Evolutionary conservation across 2,329 filamentous ascomycete species (phyloP).

Genomic region (Aureobasidium mangrovei): DNA sequence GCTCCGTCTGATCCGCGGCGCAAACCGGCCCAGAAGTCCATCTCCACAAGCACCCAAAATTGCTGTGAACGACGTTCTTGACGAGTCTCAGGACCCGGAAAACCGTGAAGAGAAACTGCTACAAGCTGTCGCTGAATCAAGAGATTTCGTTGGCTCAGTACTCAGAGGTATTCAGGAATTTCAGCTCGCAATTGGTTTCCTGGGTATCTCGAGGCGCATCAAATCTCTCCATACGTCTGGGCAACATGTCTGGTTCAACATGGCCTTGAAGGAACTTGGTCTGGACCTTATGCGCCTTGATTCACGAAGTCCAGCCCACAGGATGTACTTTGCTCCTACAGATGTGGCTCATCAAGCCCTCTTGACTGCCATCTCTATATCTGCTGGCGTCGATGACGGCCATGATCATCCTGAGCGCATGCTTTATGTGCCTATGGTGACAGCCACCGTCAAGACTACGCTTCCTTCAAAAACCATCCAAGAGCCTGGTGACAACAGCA

Average conservation of each 20-base stretch:
- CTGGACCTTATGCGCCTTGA: conserved; percentile 88
- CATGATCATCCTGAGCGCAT: conserved; percentile 76
- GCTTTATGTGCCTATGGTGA: conserved; percentile 93
- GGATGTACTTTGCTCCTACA: conserved; percentile 93
- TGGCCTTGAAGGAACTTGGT: conserved; percentile 93
- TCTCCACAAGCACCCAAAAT: conserved; percentile 25
- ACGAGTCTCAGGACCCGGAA: conserved; percentile 53
- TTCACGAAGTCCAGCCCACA: conserved; percentile 83
- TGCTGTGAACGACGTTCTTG: conserved; percentile 13
- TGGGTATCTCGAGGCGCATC: conserved; percentile 76
- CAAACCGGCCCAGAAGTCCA: conserved; percentile 26
- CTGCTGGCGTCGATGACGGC: conserved; percentile 85
- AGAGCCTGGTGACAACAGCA: conserved; percentile 53
- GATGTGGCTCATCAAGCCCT: conserved; percentile 94
- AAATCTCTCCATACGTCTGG: conserved; percentile 57
- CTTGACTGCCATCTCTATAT: conserved; percentile 83
- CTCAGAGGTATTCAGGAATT: conserved; percentile 91
- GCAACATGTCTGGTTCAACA: conserved; percentile 69
- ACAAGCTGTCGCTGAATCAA: conserved; percentile 80
- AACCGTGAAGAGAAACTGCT: conserved; percentile 69
- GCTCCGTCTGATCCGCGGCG: conserved; percentile 39
- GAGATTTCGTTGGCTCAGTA: conserved; percentile 83
- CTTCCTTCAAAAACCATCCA: conserved; percentile 89
- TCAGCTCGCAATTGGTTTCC: conserved; percentile 86
- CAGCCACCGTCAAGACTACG: conserved; percentile 88